Percentiles rank a stretch among this genome's conserved stretches.
phyloP scores from a whole-genome alignment of 2,329 filamentous ascomycete species.

The Decorospora gaudefroyi region DNA sequence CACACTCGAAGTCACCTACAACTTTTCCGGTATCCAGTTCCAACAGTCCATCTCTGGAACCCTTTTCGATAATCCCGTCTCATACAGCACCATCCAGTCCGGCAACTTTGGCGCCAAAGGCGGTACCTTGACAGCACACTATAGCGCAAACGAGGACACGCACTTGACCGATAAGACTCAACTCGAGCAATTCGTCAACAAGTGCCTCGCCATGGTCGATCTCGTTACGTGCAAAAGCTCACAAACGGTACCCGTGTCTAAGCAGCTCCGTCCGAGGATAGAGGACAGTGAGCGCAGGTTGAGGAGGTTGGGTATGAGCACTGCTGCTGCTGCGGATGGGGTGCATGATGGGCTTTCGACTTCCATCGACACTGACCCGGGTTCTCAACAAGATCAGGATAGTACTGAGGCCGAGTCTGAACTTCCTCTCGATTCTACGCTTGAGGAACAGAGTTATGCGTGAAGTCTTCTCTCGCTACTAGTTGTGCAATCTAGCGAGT shows the following conservation, averaged over 20 bases:
- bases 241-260: slow-evolving; percentile 20
- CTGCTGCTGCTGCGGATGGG: too few species aligned
- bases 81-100: slow-evolving; percentile 32
- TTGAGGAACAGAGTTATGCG: too few species aligned
- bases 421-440: too few species aligned
- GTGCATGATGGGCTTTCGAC: too few species aligned
- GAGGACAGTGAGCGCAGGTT: slow-evolving; percentile 21
- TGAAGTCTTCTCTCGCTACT: too few species aligned
- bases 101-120: slow-evolving; percentile 37
- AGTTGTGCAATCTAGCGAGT: too few species aligned
- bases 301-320: slow-evolving; percentile 14
- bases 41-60: slow-evolving; percentile 28
- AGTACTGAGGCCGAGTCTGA: too few species aligned
- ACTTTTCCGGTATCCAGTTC: slow-evolving; percentile 39
- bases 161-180: slow-evolving; percentile 8
- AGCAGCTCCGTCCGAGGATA: slow-evolving; percentile 16
- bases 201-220: slow-evolving; percentile 27
- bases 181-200: slow-evolving; percentile 26
- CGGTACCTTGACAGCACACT: slow-evolving; percentile 26
- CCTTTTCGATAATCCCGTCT: slow-evolving; percentile 15
- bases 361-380: too few species aligned
- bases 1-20: slow-evolving; percentile 25
- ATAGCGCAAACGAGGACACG: slow-evolving; percentile 2
- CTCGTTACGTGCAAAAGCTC: slow-evolving; percentile 26
- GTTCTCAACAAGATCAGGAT: too few species aligned